Evolutionary conservation across 1,284 basidiomycete species (phyloP).

Genomic region (Cryptococcus sp.): DNA sequence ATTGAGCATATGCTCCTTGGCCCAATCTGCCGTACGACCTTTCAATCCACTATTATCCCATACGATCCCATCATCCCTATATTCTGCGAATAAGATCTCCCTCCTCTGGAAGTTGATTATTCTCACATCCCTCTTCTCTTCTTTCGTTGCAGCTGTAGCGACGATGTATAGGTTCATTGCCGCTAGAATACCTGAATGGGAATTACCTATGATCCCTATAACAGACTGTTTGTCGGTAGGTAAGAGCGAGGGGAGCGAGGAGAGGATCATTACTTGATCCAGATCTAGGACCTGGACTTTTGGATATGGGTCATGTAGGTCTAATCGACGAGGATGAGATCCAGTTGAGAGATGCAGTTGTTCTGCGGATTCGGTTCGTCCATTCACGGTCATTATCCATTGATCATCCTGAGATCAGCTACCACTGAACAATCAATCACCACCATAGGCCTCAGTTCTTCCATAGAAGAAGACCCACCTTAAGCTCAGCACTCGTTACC

Average conservation of each 20-base stretch:
- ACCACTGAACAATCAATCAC: neutral
- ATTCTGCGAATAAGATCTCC: constrained; percentile 19
- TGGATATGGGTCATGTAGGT: constrained; percentile 15
- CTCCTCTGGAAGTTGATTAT: constrained; percentile 20
- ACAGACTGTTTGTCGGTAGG: constrained; percentile 1
- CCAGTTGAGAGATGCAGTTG: constrained; percentile 19
- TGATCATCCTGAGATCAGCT: constrained; percentile 1
- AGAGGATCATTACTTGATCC: constrained; percentile 16
- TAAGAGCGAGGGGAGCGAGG: constrained; percentile 12
- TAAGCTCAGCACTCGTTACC: constrained; percentile 4
- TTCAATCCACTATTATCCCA: constrained; percentile 27
- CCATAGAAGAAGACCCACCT: constrained; percentile 3
- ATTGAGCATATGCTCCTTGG: constrained; percentile 13
- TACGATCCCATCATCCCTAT: constrained; percentile 24
- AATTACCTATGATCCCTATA: constrained; percentile 24
- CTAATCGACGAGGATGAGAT: constrained; percentile 11
- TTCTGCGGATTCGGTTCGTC: neutral
- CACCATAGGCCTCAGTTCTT: neutral
- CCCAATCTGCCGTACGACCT: constrained; percentile 23
- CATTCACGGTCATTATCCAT: constrained; percentile 3
- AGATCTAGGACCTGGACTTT: constrained; percentile 23
- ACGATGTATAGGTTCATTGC: constrained; percentile 23
- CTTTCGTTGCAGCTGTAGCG: neutral
- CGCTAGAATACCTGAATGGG: constrained; percentile 24
- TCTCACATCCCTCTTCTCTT: constrained; percentile 2